Evolutionary conservation across 73 alveolate species (phyloP), one percentile per base, ranked within the genome.

Genomic region (Breviolum minutum): DNA sequence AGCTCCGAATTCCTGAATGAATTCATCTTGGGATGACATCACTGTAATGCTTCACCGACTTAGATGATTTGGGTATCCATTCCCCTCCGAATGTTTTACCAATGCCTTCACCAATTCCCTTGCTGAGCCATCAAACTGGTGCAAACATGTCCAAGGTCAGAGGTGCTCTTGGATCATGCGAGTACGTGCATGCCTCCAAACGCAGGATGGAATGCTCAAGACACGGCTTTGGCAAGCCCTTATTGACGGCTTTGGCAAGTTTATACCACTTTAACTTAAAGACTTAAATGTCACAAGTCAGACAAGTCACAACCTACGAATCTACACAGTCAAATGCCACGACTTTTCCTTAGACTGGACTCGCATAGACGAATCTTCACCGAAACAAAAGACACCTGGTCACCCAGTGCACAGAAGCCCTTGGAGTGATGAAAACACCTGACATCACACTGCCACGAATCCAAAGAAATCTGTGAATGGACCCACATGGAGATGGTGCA

Each of bases 371-470:
- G 74, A 66, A 11, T 17, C 32, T 8, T 26, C 74, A 32, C 94
- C 54, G 5, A 40, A 40, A 40, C 54, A 40, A 40, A 40, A 10
- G 40, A 54, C 12, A 24, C 94, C 94, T 85, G 61, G 94, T 92
- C 97, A 22, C 97, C 98, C 79, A 92, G 80, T 19, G 98, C 98
- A 30, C 98, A 92, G 80, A 29, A 74, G 19, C 98, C 98, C 68
- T 62, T 92, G 77, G 98, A 92, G 81, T 92, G 98, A 60, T 92
- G 98, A 24, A 92, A 92, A 76, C 98, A 92, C 98, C 98, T 92
- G 64, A 29, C 77, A 30, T 7, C 80, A 9, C 63, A n/a, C n/a
- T n/a, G n/a, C n/a, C n/a, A n/a, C n/a, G n/a, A n/a, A n/a, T n/a
- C n/a, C n/a, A n/a, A n/a, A n/a, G n/a, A n/a, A n/a, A n/a, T n/a